A percentile compares a stretch with the other conserved stretches of the same genome.
phyloP scores from a whole-genome alignment of 441 rosid species.

The Mallotus japonicus region DNA sequence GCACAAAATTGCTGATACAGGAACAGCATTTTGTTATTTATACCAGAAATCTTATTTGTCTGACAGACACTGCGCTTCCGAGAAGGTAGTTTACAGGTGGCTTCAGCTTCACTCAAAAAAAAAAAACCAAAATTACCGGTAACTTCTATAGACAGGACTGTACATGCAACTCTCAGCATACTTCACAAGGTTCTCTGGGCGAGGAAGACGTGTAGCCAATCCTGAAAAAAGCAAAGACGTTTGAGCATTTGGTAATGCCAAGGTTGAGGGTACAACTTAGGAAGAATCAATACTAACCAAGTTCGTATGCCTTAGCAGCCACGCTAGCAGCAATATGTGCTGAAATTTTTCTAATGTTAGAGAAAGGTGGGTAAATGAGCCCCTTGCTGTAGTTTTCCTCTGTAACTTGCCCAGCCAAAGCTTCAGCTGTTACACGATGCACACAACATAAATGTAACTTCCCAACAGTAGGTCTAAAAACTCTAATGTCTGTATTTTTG shows the following conservation, averaged over 20 bases:
- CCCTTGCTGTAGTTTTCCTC: constrained; percentile 63
- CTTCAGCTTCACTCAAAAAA: neutral
- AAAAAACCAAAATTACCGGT: constrained; percentile 37
- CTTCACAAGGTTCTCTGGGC: constrained; percentile 68
- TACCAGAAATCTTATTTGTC: constrained; percentile 5
- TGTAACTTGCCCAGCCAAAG: constrained; percentile 70
- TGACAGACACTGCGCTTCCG: neutral
- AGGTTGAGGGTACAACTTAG: neutral
- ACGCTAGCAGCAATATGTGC: constrained; percentile 83
- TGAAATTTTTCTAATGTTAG: constrained; percentile 78
- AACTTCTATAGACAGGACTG: constrained; percentile 68
- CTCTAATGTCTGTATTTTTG: no score
- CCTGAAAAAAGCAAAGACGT: constrained; percentile 33
- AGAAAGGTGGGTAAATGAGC: constrained; percentile 77
- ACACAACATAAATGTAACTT: neutral
- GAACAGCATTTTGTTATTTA: neutral
- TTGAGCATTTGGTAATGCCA: neutral
- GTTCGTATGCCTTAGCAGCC: constrained; percentile 84
- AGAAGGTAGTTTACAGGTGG: neutral
- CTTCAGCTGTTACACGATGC: constrained; percentile 62
- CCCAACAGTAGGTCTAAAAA: neutral
- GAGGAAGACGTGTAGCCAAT: constrained; percentile 83
- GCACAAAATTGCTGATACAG: neutral
- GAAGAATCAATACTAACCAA: constrained; percentile 40
- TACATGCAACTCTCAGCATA: constrained; percentile 95